Evolutionary conservation across 169 alveolate genomes (phyloP).

Genomic region (Cystoisospora suis): DNA sequence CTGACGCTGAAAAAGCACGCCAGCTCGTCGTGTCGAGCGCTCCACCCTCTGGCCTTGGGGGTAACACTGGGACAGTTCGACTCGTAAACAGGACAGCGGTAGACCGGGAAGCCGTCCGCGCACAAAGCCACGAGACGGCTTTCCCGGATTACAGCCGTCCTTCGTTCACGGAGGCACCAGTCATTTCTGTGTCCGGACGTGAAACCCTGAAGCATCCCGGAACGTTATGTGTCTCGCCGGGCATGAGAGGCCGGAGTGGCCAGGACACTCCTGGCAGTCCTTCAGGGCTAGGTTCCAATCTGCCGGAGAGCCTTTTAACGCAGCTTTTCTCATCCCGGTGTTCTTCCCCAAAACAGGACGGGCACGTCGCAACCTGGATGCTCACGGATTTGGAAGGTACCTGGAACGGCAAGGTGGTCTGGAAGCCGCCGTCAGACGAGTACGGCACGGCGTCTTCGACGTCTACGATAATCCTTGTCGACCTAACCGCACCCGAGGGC

Average conservation of each 20-base stretch:
- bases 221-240: no score
- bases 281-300: background rate
- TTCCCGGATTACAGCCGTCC: no score
- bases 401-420: slow-evolving; percentile 13
- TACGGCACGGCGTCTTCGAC: background rate
- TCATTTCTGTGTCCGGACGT: background rate
- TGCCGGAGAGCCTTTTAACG: background rate
- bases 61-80: background rate
- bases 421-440: slow-evolving; percentile 5
- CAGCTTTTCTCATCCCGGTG: background rate
- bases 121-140: background rate
- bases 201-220: no score
- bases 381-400: background rate
- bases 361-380: background rate
- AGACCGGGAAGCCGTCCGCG: background rate
- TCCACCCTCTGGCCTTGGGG: background rate
- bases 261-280: no score
- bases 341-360: background rate
- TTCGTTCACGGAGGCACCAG: background rate
- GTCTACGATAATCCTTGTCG: background rate
- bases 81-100: no score
- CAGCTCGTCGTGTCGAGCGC: background rate
- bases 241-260: no score
- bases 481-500: slow-evolving; percentile 9
- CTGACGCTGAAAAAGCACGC: background rate